A percentile compares a stretch with the other conserved stretches of the same genome.
Conservation (phyloP, 2,329 filamentous ascomycete species). For the Tolypocladium tundrense region DNA sequence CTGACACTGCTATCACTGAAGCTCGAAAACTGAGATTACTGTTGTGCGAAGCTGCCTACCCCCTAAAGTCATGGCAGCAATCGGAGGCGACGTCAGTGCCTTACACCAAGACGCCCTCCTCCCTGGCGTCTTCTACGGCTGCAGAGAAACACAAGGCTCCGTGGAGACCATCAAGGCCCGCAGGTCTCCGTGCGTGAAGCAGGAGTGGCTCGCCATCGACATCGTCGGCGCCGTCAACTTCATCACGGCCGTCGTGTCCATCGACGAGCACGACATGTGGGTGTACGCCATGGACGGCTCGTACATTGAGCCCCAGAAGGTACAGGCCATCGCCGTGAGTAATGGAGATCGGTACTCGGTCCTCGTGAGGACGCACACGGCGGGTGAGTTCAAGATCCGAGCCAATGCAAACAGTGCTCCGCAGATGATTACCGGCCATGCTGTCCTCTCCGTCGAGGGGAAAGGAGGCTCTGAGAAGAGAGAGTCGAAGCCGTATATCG, state of each 20-base stretch:
- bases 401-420: constrained; percentile 35
- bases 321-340: constrained; percentile 34
- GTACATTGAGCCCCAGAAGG: constrained; percentile 41
- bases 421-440: constrained; percentile 45
- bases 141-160: constrained; percentile 32
- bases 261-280: constrained; percentile 43
- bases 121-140: constrained; percentile 32
- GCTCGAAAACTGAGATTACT: no score
- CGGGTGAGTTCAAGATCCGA: constrained; percentile 43
- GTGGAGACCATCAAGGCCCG: constrained; percentile 29
- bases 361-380: constrained; percentile 22
- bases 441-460: constrained; percentile 28
- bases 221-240: constrained; percentile 42
- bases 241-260: constrained; percentile 31
- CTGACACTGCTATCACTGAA: no score
- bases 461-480: no score
- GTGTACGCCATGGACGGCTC: constrained; percentile 44
- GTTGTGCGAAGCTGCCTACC: constrained; percentile 21
- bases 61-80: constrained; percentile 27
- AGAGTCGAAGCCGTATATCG: constrained; percentile 33
- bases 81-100: constrained; percentile 15
- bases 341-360: constrained; percentile 45
- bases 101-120: constrained; percentile 25
- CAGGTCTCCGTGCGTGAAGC: background rate
- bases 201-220: constrained; percentile 41